Evolutionary conservation across 2,329 filamentous ascomycete genomes (phyloP), one percentile per base, ranked within the genome.

Genomic region (Neonectria hederae): DNA sequence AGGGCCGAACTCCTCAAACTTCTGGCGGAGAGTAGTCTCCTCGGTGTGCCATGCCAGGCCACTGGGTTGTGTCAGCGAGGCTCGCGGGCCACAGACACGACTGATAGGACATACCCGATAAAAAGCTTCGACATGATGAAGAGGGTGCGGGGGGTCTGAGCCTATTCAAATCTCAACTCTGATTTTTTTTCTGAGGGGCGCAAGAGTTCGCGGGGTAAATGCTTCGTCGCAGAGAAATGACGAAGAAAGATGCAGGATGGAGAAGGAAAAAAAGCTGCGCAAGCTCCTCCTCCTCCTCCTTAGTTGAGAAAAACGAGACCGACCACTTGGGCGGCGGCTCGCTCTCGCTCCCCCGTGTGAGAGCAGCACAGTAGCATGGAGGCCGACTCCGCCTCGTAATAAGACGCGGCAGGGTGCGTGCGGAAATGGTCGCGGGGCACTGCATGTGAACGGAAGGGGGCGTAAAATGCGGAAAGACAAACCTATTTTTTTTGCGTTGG

Each of bases 21-120:
- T 97, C 77, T 91, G 84, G 76, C 92, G 91, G 71, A 99, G 85
- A 72, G 92, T 94, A 48, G 83, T 82, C 82, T 98, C 95, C 81
- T 97, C 94, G 69, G 96, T 99, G 84, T 97, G 94, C 96, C 96
- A 99, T 76, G 96, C 93, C 73, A 99, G 93, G 87, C 96, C 96
- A 77, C 95, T 97, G 51, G 24, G 49, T 52, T 45, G 52, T 30
- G 62, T 77, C 61, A 78, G 75, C 59, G 40, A 62, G 40, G 54
- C 24, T 38, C 38, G 22, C 21, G 35, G n/a, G 40, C 24, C 38
- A 54, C 35, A 64, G 26, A 51, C 14, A 35, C 24, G 42, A 51
- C 35, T 26, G 42, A 51, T 51, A 57, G 40, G 42, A 77, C 91
- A 83, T 86, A 97, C 94, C 94, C 94, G 80, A 97, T 93, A 80